Percentiles rank a stretch among this genome's conserved stretches.
phyloP scores from a whole-genome alignment of 2,329 filamentous ascomycete species.

The Ceratocystis eucalypticola region DNA sequence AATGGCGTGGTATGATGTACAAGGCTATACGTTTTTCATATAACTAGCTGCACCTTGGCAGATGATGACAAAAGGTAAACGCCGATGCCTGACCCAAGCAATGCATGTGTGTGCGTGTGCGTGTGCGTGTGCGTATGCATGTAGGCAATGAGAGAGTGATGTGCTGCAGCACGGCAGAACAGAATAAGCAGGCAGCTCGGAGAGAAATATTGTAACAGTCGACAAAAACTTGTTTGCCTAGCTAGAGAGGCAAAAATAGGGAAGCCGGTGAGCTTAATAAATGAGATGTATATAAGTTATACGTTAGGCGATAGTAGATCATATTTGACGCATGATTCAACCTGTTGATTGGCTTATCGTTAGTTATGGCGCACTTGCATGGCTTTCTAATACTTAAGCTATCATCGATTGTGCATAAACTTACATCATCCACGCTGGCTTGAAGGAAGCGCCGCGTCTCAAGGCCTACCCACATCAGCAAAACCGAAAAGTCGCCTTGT shows the following conservation, averaged over 20 bases:
- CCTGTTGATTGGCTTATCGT: constrained; percentile 32
- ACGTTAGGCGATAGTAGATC: constrained; percentile 81
- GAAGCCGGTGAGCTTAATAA: not conserved
- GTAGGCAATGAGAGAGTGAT: too few species aligned
- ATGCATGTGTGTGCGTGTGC: not conserved
- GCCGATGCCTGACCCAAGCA: not conserved
- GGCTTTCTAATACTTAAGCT: not conserved
- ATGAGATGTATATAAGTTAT: constrained; percentile 29
- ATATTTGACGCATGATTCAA: constrained; percentile 81
- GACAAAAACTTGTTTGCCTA: too few species aligned
- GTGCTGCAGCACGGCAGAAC: not conserved
- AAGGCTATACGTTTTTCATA: not conserved
- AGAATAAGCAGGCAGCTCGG: not conserved
- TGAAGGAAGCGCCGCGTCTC: constrained; percentile 83
- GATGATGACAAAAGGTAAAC: not conserved
- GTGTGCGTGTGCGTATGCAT: not conserved
- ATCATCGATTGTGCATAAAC: constrained; percentile 25
- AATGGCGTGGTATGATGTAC: not conserved
- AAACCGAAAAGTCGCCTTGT: constrained; percentile 66
- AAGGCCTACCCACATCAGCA: constrained; percentile 81
- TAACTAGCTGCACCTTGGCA: not conserved
- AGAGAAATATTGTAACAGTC: not conserved
- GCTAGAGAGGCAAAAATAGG: not conserved
- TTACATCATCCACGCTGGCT: constrained; percentile 74
- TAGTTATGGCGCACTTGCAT: not conserved